Conservation (phyloP, 2,329 filamentous ascomycete species). For the Pseudogymnoascus sp. region DNA sequence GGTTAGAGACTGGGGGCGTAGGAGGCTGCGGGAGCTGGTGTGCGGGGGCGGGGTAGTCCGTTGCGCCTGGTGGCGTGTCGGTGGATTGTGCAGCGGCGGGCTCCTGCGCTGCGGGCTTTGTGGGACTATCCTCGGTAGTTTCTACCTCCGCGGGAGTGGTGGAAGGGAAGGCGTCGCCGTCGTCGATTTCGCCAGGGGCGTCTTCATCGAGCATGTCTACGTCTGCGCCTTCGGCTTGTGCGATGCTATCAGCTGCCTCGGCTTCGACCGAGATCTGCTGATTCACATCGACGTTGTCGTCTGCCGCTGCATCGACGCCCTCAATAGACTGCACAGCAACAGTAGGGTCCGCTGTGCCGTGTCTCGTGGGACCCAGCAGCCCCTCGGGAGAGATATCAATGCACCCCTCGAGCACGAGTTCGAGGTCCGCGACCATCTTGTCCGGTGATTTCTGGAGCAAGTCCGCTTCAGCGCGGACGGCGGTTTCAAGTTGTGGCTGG, state of each 20-base stretch:
- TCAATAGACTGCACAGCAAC: constrained; percentile 15
- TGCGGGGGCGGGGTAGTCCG: constrained; percentile 32
- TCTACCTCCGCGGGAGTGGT: background rate
- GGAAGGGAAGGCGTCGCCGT: constrained; percentile 16
- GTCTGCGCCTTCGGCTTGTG: constrained; percentile 18
- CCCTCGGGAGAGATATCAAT: constrained; percentile 35
- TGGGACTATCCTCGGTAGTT: background rate
- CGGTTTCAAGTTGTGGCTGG: constrained; percentile 68
- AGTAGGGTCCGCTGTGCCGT: background rate
- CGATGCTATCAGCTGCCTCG: constrained; percentile 39
- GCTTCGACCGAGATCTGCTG: constrained; percentile 24
- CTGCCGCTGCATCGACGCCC: constrained; percentile 20
- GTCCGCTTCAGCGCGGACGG: constrained; percentile 73
- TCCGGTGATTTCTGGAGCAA: constrained; percentile 63
- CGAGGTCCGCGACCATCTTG: constrained; percentile 63
- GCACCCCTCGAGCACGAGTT: constrained; percentile 57
- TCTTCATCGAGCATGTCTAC: constrained; percentile 25
- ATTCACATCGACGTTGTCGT: constrained; percentile 24
- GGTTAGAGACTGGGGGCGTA: constrained; percentile 58
- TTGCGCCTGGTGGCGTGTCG: constrained; percentile 40
- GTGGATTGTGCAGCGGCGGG: constrained; percentile 24
- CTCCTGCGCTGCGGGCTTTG: constrained; percentile 22
- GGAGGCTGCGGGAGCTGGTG: constrained; percentile 37
- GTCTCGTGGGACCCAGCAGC: constrained; percentile 38
- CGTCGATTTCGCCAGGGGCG: constrained; percentile 12